These are phyloP conservation scores for Nemania abortiva DNA, from an alignment of 2,329 filamentous ascomycete species.

Conservation along the genomic window DNA sequence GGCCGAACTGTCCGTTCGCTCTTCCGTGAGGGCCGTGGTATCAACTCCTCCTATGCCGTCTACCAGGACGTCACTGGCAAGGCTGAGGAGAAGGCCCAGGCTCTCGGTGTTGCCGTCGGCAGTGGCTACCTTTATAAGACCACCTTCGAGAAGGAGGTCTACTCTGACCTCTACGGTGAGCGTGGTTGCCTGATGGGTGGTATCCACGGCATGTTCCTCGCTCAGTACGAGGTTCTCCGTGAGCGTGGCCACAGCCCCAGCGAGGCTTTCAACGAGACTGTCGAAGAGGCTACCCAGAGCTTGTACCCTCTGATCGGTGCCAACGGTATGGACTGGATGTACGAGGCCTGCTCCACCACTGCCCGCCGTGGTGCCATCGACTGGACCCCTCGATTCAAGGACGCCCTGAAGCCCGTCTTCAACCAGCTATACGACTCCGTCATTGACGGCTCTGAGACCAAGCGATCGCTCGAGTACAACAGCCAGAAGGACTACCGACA, in stretches of 20 bases:
- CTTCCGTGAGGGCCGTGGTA: slow-evolving; percentile 98
- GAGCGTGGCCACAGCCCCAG: slow-evolving; percentile 97
- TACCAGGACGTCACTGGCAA: slow-evolving; percentile 98
- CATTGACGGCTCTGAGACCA: slow-evolving; percentile 90
- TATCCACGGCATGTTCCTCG: slow-evolving; percentile 99
- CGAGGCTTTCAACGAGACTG: slow-evolving; percentile 99
- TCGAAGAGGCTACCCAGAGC: slow-evolving; percentile 98
- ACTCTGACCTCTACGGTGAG: slow-evolving; percentile 99
- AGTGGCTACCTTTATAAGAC: slow-evolving; percentile 99
- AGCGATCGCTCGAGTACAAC: slow-evolving; percentile 98
- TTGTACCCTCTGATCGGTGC: slow-evolving; percentile 97
- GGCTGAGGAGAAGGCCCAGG: slow-evolving; percentile 97
- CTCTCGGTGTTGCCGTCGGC: slow-evolving; percentile 95
- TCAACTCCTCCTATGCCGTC: slow-evolving; percentile 99
- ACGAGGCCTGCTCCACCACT: slow-evolving; percentile 98
- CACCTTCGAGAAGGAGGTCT: slow-evolving; percentile 99
- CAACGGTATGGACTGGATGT: slow-evolving; percentile 99
- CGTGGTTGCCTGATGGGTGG: slow-evolving; percentile 99
- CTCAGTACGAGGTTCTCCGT: slow-evolving; percentile 99
- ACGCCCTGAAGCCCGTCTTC: slow-evolving; percentile 98
- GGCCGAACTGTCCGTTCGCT: slow-evolving; percentile 98
- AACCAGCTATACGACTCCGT: slow-evolving; percentile 96
- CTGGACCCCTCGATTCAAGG: slow-evolving; percentile 98
- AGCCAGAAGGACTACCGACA: slow-evolving; percentile 94
- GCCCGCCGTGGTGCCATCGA: slow-evolving; percentile 98